Conservation (phyloP, 2,329 filamentous ascomycete species). For the Byssoonygena ceratinophila region DNA sequence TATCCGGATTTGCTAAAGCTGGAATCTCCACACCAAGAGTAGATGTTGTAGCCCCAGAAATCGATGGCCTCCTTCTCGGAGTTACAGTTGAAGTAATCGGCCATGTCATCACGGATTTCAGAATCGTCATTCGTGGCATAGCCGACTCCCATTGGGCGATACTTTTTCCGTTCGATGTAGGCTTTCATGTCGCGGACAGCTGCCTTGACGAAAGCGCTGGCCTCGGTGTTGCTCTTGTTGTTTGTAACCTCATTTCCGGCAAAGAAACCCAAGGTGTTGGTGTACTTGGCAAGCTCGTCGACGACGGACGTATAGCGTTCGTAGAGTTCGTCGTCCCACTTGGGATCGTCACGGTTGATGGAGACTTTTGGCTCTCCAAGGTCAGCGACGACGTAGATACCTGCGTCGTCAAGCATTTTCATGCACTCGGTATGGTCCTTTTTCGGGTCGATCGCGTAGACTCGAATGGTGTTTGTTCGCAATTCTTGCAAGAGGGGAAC, state of each 20-base stretch:
- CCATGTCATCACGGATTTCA: constrained; percentile 68
- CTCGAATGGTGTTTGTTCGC: constrained; percentile 84
- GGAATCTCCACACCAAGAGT: constrained; percentile 94
- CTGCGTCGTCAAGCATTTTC: constrained; percentile 65
- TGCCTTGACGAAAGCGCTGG: constrained; percentile 93
- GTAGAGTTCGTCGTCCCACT: constrained; percentile 71
- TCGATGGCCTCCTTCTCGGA: constrained; percentile 60
- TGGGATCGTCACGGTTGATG: constrained; percentile 69
- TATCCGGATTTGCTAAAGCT: constrained; percentile 68
- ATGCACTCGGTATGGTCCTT: constrained; percentile 75
- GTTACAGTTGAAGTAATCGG: constrained; percentile 84
- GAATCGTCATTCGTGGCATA: constrained; percentile 94
- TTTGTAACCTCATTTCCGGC: constrained; percentile 97
- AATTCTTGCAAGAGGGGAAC: constrained; percentile 69
- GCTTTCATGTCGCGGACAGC: constrained; percentile 92
- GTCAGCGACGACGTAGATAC: constrained; percentile 93
- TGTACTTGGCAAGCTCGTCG: constrained; percentile 69
- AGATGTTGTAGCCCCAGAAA: constrained; percentile 99
- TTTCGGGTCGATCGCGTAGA: constrained; percentile 80
- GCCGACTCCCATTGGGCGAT: constrained; percentile 74
- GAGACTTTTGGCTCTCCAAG: constrained; percentile 69
- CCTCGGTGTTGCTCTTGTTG: constrained; percentile 72
- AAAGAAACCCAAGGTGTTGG: constrained; percentile 94
- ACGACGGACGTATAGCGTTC: constrained; percentile 73
- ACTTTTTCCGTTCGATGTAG: constrained; percentile 72